Conservation (phyloP, 495 filamentous ascomycete species). For the Hyaloscypha finlandica region DNA sequence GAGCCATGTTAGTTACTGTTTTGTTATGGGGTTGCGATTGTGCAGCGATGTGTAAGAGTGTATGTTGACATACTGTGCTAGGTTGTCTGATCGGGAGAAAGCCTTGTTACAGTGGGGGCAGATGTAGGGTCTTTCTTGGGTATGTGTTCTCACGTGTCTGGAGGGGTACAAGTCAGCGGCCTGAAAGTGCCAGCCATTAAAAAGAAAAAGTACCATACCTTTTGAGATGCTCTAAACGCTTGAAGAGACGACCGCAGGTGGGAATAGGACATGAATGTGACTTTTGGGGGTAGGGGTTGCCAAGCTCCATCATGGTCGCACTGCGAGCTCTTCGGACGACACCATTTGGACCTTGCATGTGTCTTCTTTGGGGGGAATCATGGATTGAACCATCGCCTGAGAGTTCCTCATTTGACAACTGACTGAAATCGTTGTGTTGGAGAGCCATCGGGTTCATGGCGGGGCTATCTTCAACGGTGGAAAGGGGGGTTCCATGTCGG, state of each 20-base stretch:
- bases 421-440: conserved; percentile 65
- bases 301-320: conserved; percentile 94
- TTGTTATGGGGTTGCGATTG: conserved; percentile 9
- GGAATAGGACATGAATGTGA: conserved; percentile 99
- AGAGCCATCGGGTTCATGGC: conserved; percentile 63
- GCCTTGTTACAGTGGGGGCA: conserved; percentile 98
- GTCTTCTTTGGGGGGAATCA: conserved; percentile 56
- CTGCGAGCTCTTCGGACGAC: conserved; percentile 89
- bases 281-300: conserved; percentile 88
- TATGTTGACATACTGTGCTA: conserved; percentile 79
- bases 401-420: conserved; percentile 64
- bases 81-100: conserved; percentile 96
- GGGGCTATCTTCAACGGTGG: conserved; percentile 75
- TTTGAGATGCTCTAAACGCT: conserved; percentile 98
- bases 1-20: conserved; percentile 36
- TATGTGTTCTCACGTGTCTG: conserved; percentile 98
- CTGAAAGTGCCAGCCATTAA: conserved; percentile 50
- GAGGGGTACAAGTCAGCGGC: conserved; percentile 53
- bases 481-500: conserved; percentile 82
- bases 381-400: conserved; percentile 54
- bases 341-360: conserved; percentile 64
- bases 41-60: conserved; percentile 21
- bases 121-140: conserved; percentile 96
- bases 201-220: conserved; percentile 72
- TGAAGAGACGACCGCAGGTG: conserved; percentile 94